A percentile compares a stretch with the other conserved stretches of the same genome.
These are phyloP conservation scores for Boechera stricta DNA, from an alignment of 345 rosid species.

Conservation along the genomic window DNA sequence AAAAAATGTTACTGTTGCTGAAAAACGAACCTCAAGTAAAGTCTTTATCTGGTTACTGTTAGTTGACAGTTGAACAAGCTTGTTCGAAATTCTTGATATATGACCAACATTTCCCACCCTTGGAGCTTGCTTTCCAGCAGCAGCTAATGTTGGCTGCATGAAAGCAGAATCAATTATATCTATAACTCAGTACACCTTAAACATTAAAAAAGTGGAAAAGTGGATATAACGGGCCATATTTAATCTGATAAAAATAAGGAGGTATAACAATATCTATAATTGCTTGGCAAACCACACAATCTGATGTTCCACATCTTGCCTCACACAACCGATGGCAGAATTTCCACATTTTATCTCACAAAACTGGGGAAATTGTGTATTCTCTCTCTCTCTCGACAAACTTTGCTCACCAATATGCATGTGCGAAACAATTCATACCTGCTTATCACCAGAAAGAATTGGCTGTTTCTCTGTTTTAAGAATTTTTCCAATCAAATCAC, in stretches of 20 bases:
- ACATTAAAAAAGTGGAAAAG: neutral
- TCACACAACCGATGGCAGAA: neutral
- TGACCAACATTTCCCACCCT: constrained; percentile 94
- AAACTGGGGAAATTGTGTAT: neutral
- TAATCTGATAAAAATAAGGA: neutral
- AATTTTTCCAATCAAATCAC: constrained; percentile 78
- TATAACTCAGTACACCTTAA: constrained; percentile 8
- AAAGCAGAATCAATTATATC: constrained; percentile 17
- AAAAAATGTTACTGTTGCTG: neutral
- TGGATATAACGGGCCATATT: neutral
- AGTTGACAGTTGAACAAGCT: constrained; percentile 75
- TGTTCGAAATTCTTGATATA: constrained; percentile 81
- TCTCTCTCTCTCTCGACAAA: constrained; percentile 12
- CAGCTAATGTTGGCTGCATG: constrained; percentile 83
- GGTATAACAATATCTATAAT: neutral
- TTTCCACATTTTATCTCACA: constrained; percentile 13
- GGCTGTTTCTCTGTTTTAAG: constrained; percentile 74
- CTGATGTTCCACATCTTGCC: constrained; percentile 30
- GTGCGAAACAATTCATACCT: constrained; percentile 47
- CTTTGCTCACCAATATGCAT: constrained; percentile 17
- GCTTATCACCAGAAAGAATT: constrained; percentile 59
- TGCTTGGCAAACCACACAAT: constrained; percentile 23
- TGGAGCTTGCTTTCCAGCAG: constrained; percentile 79
- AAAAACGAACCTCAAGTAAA: constrained; percentile 70
- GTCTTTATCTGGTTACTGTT: constrained; percentile 64